Percentiles rank a stretch among this genome's conserved stretches.
phyloP scores from a whole-genome alignment of 2,329 filamentous ascomycete species.

The Paecilomyces niveus region DNA sequence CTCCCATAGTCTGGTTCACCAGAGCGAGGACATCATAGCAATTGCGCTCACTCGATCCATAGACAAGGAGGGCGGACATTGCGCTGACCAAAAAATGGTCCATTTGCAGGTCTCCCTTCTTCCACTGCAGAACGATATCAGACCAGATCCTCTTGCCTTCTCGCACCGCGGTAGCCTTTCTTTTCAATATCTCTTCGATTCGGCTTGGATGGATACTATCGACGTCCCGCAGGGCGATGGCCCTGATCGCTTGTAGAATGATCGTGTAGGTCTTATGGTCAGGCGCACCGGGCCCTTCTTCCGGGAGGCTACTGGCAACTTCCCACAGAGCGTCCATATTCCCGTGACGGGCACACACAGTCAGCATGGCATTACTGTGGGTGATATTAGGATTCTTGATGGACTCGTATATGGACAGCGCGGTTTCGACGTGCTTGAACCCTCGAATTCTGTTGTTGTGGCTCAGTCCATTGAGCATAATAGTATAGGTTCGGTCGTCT shows the following conservation, averaged over 20 bases:
- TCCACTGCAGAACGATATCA: conserved; percentile 72
- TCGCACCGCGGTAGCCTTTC: conserved; percentile 42
- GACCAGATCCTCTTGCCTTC: conserved; percentile 73
- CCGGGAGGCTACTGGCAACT: conserved; percentile 65
- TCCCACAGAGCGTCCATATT: conserved; percentile 78
- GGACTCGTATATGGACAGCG: conserved; percentile 68
- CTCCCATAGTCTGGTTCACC: conserved; percentile 73
- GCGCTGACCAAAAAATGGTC: conserved; percentile 73
- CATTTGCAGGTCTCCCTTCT: conserved; percentile 58
- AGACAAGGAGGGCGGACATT: conserved; percentile 72
- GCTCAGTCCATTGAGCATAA: conserved; percentile 70
- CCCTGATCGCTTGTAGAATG: conserved; percentile 69
- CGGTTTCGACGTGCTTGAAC: conserved; percentile 58
- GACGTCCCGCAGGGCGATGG: conserved; percentile 30
- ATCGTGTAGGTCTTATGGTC: conserved; percentile 71
- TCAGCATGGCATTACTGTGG: conserved; percentile 83
- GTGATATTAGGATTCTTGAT: conserved; percentile 64
- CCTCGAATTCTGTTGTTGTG: conserved; percentile 37
- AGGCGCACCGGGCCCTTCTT: conserved; percentile 54
- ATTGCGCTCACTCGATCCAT: conserved; percentile 54
- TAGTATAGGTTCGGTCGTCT: conserved; percentile 75
- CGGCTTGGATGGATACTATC: conserved; percentile 22
- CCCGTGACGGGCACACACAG: conserved; percentile 65
- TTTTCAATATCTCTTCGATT: conserved; percentile 17
- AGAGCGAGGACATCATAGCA: conserved; percentile 67